These are phyloP conservation scores for Hibiscus syriacus DNA, from an alignment of 345 rosid species.

Conservation along the genomic window DNA sequence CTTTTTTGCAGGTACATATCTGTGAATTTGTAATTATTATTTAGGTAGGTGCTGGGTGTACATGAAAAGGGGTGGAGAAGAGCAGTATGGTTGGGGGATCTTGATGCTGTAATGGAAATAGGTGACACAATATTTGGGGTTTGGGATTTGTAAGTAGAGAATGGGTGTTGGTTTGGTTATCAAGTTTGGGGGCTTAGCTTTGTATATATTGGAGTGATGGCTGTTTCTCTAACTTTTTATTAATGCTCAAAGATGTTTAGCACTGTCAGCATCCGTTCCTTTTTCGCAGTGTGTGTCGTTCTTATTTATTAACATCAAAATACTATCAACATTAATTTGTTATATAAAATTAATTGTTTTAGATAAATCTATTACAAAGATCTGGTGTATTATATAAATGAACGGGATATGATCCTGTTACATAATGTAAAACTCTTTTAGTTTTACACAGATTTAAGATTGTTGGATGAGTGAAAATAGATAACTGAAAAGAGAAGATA, in stretches of 20 bases:
- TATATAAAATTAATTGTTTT: too few relatives aligned
- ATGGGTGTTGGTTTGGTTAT: slow-evolving; percentile 4
- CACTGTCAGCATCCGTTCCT: neutral
- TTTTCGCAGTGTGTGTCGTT: too few relatives aligned
- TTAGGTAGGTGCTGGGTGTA: slow-evolving; percentile 26
- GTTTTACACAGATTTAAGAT: too few relatives aligned
- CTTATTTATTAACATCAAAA: too few relatives aligned
- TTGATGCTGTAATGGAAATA: slow-evolving; percentile 11
- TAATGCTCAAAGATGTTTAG: neutral
- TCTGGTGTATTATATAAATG: too few relatives aligned
- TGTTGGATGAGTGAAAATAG: too few relatives aligned
- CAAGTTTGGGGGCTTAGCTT: slow-evolving; percentile 6
- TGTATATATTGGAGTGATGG: slow-evolving; percentile 2
- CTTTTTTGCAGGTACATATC: slow-evolving; percentile 10
- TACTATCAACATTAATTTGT: too few relatives aligned
- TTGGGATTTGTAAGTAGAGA: slow-evolving; percentile 17
- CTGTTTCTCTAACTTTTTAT: neutral
- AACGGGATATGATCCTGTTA: too few relatives aligned
- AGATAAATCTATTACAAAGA: too few relatives aligned
- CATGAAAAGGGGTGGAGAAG: slow-evolving; percentile 1
- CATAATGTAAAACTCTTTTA: too few relatives aligned
- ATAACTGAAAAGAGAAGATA: too few relatives aligned
- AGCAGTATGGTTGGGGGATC: neutral
- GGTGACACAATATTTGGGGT: slow-evolving; percentile 9
- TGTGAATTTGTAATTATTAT: slow-evolving; percentile 38